Evolutionary conservation across 2,329 filamentous ascomycete species (phyloP), one percentile per base, ranked within the genome.

Genomic region (Phaeoacremonium minimum): DNA sequence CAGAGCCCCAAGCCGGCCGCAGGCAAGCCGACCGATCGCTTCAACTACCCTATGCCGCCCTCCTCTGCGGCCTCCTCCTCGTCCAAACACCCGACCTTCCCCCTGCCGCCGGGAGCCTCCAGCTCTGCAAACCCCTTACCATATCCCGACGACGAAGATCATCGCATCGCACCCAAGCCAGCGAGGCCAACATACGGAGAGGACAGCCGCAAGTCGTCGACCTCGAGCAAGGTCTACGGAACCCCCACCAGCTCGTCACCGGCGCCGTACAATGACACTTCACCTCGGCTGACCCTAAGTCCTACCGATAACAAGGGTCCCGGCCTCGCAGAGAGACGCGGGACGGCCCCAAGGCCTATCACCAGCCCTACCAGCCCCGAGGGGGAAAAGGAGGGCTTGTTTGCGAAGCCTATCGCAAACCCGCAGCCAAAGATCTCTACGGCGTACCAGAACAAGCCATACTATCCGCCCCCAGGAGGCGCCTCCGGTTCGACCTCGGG

Each of bases 341-440:
- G 86, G 16, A 83, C 84, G n/a, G 81, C 75, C 7, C 87, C 88
- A 16, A 90, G 87, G 55, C 85, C 88, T 32, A 70, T 95, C 33
- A 85, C 88, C 39, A 88, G 90, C 44, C 90, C 89, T 2, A 81
- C 85, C 14, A 88, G 84, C 30, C 84, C 86, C 15, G 83, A 85
- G 42, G 69, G 73, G 16, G 86, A 93, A 44, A 83, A 83, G 51
- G 82, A 88, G 37, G 85, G 79, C n/a, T 66, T 95, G 36, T 94
- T 94, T 58, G 84, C 87, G 42, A 81, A 80, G 50, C 75, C 76
- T 6, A 50, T 79, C 33, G 60, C 61, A 59, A 46, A 69, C 67
- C 49, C 67, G 64, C 63, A 61, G 42, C 66, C 39, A 28, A 62
- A 58, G 34, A 56, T 65, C 28, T 61, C 65, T 11, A 63, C 56